Evolutionary conservation across 2,329 filamentous ascomycete species (phyloP).

Genomic region (Colletotrichum lentis): DNA sequence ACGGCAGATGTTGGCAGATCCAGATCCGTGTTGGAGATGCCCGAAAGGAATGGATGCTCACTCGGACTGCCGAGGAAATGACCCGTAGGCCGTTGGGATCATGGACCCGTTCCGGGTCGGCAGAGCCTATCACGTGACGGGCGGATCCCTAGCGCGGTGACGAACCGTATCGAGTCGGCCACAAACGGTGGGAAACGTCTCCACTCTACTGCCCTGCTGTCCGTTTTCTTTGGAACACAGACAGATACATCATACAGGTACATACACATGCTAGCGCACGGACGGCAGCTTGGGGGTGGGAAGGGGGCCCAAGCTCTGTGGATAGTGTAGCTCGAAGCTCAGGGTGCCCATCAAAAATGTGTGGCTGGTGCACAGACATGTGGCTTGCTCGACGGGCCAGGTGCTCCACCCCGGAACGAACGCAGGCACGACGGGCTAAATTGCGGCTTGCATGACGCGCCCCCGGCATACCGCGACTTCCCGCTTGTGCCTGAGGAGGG

Average conservation of each 20-base stretch:
- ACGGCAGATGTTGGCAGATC: not conserved
- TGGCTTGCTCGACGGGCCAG: not conserved
- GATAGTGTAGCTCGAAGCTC: not conserved
- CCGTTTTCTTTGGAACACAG: not conserved
- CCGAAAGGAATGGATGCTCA: not conserved
- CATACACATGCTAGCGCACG: not conserved
- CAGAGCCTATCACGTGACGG: conserved; percentile 8
- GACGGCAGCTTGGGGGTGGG: not conserved
- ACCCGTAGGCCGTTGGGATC: not conserved
- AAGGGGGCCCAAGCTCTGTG: no score
- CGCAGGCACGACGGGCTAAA: conserved; percentile 14
- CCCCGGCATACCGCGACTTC: not conserved
- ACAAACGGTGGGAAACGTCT: no score
- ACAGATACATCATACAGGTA: no score
- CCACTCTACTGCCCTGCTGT: not conserved
- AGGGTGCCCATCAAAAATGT: not conserved
- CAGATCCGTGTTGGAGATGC: not conserved
- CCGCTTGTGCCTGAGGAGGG: not conserved
- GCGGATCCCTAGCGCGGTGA: not conserved
- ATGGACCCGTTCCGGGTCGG: not conserved
- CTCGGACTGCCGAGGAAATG: no score
- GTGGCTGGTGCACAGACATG: conserved; percentile 2
- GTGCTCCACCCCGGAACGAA: not conserved
- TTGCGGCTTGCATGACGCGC: conserved; percentile 18
- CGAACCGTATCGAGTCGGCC: not conserved